Base-by-base conservation (phyloP, 495 filamentous ascomycete species). In the Xylaria nigripes region DNA sequence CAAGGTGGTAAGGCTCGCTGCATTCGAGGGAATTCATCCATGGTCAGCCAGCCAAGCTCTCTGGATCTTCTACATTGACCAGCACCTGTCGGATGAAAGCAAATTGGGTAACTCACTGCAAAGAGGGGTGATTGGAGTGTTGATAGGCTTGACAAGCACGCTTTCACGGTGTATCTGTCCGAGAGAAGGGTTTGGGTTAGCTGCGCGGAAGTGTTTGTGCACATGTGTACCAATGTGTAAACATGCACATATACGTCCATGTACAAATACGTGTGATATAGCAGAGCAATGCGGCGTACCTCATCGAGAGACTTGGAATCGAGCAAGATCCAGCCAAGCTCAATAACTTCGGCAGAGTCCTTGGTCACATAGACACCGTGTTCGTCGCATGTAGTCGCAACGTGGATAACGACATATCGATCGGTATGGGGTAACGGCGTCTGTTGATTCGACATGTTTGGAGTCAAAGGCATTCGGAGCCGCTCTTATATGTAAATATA, bases 341-440 rank as follows among this genome's bases (percentile, higher is more conserved):
- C 93, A 69, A 98, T 97, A 49, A 98, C 94, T 73, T 98, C 93
- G 53, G 93, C 94, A 34, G 92, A 96, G 68, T 98, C 93, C 75
- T 96, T 96, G 30, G 94, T 97, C 48, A 98, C 93, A 72, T 97
- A 98, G 52, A 98, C 94, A 54, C 93, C 93, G 73, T 98, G 93
- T 65, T 98, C 93, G 70, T 97, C 93, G 73, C 93, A 97, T 59
- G 93, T 98, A 27, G 94, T 98, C 55, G 94, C 93, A 61, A 97
- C 92, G 72, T 97, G 93, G 68, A 96, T 93, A 63, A 98, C 88
- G 58, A 95, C 86, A 70, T 95, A 97, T 65, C 90, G 86, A 75
- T 97, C 93, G 73, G 91, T 82, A 74, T 86, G 89, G 55, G 71
- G 61, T 29, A 68, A 68, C 25, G 71, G 65, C 54, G 60, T 69